Conservation (phyloP, 2,329 filamentous ascomycete genomes). For the Trichoderma gracile region DNA sequence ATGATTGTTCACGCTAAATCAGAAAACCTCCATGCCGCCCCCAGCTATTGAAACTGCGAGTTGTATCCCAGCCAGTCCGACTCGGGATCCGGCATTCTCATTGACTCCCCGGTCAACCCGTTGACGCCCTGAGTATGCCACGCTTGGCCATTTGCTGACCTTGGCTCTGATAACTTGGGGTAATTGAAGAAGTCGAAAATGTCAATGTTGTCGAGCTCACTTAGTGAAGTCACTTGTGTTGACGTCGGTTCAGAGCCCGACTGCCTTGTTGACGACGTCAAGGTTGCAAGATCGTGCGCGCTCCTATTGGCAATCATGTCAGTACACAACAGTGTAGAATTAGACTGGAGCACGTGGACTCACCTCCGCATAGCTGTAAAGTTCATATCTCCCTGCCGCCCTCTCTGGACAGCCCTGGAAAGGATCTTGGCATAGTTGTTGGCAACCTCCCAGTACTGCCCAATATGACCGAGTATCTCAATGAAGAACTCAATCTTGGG, state of each 20-base stretch:
- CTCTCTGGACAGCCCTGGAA: slow-evolving; percentile 42
- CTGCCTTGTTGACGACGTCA: slow-evolving; percentile 40
- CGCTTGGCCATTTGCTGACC: slow-evolving; percentile 30
- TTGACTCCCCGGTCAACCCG: slow-evolving; percentile 30
- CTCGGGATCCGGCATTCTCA: slow-evolving; percentile 37
- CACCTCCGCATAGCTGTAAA: slow-evolving; percentile 46
- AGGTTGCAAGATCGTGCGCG: slow-evolving; percentile 43
- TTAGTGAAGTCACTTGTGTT: slow-evolving; percentile 42
- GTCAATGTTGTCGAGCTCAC: slow-evolving; percentile 47
- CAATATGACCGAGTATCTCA: slow-evolving; percentile 44
- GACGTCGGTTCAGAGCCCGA: slow-evolving; percentile 44
- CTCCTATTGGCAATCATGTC: slow-evolving; percentile 33
- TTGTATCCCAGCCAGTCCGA: slow-evolving; percentile 37
- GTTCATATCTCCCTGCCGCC: slow-evolving; percentile 39
- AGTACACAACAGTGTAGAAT: too few relatives aligned
- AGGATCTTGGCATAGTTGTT: slow-evolving; percentile 46
- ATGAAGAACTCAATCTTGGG: slow-evolving; percentile 47
- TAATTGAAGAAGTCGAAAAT: slow-evolving; percentile 51
- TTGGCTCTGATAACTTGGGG: slow-evolving; percentile 37
- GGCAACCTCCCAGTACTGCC: slow-evolving; percentile 48
- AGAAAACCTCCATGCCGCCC: neutral
- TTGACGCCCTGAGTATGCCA: slow-evolving; percentile 32
- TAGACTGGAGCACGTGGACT: too few relatives aligned
- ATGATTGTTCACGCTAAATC: slow-evolving; percentile 8
- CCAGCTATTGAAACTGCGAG: slow-evolving; percentile 14